These are phyloP conservation scores for Scheffersomyces quercinus DNA, from an alignment of 1,139 yeast genomes.

Conservation along the genomic window DNA sequence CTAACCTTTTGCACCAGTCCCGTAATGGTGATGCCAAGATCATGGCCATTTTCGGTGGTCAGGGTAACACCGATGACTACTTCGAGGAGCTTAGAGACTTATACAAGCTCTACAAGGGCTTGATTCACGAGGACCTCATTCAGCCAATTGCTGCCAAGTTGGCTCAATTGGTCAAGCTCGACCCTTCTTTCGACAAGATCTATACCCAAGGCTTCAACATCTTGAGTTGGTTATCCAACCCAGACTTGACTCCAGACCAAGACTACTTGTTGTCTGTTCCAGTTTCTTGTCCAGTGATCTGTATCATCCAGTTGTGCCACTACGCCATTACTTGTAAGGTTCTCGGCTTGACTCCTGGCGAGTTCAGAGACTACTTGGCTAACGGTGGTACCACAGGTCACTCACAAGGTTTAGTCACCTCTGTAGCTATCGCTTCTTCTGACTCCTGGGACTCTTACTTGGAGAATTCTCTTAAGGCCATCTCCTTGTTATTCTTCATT, in stretches of 20 bases:
- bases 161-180: slow-evolving; percentile 67
- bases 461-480: slow-evolving; percentile 71
- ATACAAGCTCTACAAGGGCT: slow-evolving; percentile 72
- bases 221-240: slow-evolving; percentile 79
- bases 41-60: slow-evolving; percentile 95
- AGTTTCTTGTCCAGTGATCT: slow-evolving; percentile 92
- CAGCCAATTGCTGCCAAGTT: slow-evolving; percentile 68
- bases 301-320: slow-evolving; percentile 93
- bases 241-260: slow-evolving; percentile 84
- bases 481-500: slow-evolving; percentile 83
- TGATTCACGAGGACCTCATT: slow-evolving; percentile 67
- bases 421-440: slow-evolving; percentile 86
- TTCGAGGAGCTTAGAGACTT: slow-evolving; percentile 93
- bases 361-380: slow-evolving; percentile 64
- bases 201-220: slow-evolving; percentile 94
- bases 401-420: slow-evolving; percentile 95
- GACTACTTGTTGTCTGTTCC: slow-evolving; percentile 91
- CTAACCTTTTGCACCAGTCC: slow-evolving; percentile 55
- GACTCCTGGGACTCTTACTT: slow-evolving; percentile 84
- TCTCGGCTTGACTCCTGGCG: slow-evolving; percentile 88
- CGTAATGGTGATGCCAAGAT: slow-evolving; percentile 54
- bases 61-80: slow-evolving; percentile 97
- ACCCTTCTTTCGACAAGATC: slow-evolving; percentile 59
- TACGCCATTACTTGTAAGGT: slow-evolving; percentile 85
- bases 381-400: slow-evolving; percentile 87